Evolutionary conservation across 441 rosid species (phyloP).

Genomic region (Arabidopsis lyrata): DNA sequence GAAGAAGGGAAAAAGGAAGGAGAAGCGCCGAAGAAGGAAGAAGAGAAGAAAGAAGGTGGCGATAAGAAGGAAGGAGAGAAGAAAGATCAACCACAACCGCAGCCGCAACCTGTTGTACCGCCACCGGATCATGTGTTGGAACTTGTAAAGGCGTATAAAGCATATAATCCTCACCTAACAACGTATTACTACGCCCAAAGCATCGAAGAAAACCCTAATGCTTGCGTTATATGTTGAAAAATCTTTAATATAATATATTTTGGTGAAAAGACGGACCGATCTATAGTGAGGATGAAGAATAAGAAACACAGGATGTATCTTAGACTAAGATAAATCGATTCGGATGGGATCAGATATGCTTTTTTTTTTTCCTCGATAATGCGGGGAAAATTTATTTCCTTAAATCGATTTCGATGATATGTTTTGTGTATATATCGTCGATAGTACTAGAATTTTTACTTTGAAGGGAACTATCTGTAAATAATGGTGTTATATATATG

Average conservation of each 20-base stretch:
- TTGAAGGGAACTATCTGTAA: conserved; percentile 25
- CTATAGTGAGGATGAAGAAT: conserved; percentile 48
- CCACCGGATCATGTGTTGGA: conserved; percentile 68
- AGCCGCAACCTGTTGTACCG: conserved; percentile 23
- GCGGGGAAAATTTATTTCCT: conserved; percentile 23
- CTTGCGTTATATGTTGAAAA: conserved; percentile 67
- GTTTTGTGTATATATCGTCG: conserved; percentile 41
- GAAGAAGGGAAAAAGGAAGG: conserved; percentile 50
- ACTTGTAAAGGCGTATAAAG: conserved; percentile 83
- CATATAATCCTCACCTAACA: conserved; percentile 83
- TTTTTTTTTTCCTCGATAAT: conserved; percentile 32
- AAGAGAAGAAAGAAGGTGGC: conserved; percentile 49
- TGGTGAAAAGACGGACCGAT: conserved; percentile 42
- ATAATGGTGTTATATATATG: conserved; percentile 28
- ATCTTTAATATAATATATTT: conserved; percentile 16
- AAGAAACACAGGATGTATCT: conserved; percentile 23
- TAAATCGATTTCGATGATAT: conserved; percentile 36
- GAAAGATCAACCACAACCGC: conserved; percentile 46
- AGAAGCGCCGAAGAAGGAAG: conserved; percentile 52
- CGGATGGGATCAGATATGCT: conserved; percentile 26
- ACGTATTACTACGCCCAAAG: conserved; percentile 78
- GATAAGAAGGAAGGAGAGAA: conserved; percentile 54
- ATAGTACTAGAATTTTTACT: conserved; percentile 28
- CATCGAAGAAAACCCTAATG: conserved; percentile 91
- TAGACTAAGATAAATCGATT: conserved; percentile 29